Conservation (phyloP, 1,139 yeast species). For the Sugiyamaella castrensis region DNA sequence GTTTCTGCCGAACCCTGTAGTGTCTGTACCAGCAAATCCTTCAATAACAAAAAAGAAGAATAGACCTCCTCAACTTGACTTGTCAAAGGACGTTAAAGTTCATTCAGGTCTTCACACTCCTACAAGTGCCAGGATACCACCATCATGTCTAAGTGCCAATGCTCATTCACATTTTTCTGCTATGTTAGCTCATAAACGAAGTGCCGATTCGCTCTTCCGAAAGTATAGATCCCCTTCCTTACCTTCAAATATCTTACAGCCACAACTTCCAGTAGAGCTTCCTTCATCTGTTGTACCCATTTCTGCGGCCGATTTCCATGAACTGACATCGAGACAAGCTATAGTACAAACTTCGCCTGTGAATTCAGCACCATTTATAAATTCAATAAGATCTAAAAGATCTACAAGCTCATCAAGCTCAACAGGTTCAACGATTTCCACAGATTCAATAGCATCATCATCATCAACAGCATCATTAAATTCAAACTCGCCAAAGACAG, state of each 20-base stretch:
- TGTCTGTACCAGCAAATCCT: neutral
- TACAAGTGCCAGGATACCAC: slow-evolving; percentile 1
- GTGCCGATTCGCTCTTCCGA: slow-evolving; percentile 7
- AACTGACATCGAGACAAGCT: neutral
- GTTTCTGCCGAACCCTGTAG: neutral
- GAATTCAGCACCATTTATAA: too few relatives aligned
- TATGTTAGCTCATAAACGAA: slow-evolving; percentile 5
- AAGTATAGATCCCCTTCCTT: slow-evolving; percentile 11
- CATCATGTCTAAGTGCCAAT: neutral
- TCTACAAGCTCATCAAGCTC: too few relatives aligned
- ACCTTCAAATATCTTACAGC: slow-evolving; percentile 7
- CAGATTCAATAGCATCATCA: too few relatives aligned
- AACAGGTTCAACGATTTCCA: too few relatives aligned
- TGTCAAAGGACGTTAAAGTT: slow-evolving; percentile 3
- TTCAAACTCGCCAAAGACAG: too few relatives aligned
- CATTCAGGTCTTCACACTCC: neutral
- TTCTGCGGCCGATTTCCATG: neutral
- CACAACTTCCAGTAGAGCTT: slow-evolving; percentile 5
- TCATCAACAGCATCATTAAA: too few relatives aligned
- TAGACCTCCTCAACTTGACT: slow-evolving; percentile 11
- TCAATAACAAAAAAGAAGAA: neutral
- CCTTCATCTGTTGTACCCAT: slow-evolving; percentile 8
- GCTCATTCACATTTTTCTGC: slow-evolving; percentile 4
- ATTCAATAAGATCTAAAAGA: too few relatives aligned
- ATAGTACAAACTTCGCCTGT: too few relatives aligned